These are phyloP conservation scores for Apiotrichum laibachii DNA, from an alignment of 1,284 basidiomycete genomes.

Conservation along the genomic window DNA sequence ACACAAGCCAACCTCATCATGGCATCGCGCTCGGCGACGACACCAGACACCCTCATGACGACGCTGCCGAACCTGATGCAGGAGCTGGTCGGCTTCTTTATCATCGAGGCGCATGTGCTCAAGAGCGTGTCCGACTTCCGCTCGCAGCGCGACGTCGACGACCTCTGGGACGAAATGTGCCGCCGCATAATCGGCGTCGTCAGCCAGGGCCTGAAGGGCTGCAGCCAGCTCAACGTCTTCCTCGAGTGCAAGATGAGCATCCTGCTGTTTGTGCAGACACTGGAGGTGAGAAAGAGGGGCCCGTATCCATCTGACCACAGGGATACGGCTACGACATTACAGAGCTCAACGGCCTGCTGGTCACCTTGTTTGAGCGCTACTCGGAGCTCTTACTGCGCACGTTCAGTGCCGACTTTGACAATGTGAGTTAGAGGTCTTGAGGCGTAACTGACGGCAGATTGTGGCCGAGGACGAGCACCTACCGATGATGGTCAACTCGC, in stretches of 20 bases:
- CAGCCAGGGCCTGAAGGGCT: conserved; percentile 67
- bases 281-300: conserved; percentile 64
- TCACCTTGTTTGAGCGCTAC: conserved; percentile 88
- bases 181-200: conserved; percentile 73
- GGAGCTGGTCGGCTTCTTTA: conserved; percentile 98
- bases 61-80: conserved; percentile 64
- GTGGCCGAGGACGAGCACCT: conserved; percentile 85
- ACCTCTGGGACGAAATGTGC: conserved; percentile 91
- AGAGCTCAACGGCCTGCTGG: conserved; percentile 77
- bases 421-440: conserved; percentile 54
- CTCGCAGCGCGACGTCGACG: conserved; percentile 85
- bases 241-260: conserved; percentile 80
- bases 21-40: conserved; percentile 57
- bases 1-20: conserved; percentile 96
- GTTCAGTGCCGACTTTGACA: conserved; percentile 77
- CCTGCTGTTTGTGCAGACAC: conserved; percentile 83
- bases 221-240: conserved; percentile 79
- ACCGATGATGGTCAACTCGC: conserved; percentile 78
- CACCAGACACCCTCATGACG: conserved; percentile 54
- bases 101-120: conserved; percentile 91
- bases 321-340: conserved; percentile 80
- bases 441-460: conserved; percentile 57
- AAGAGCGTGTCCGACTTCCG: conserved; percentile 78
- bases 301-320: conserved; percentile 51
- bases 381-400: conserved; percentile 77